phyloP scores from a whole-genome alignment of 805 yeast genomes.

The Yarrowia keelungensis region DNA sequence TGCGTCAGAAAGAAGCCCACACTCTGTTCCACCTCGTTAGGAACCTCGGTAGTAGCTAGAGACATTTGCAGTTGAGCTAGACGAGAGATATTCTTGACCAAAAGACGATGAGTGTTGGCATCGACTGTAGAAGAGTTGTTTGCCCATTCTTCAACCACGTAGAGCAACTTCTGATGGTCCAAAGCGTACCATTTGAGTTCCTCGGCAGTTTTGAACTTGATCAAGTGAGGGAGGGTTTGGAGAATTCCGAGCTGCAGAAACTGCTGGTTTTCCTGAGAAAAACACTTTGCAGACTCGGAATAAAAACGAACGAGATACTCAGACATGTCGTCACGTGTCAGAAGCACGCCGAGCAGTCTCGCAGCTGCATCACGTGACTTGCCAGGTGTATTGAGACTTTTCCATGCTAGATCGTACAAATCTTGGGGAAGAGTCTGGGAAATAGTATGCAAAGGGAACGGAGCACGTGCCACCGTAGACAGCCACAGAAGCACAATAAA shows the following conservation, averaged over 20 bases:
- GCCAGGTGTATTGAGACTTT: slow-evolving; percentile 56
- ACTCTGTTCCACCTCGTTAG: slow-evolving; percentile 21
- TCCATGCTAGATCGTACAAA: slow-evolving; percentile 52
- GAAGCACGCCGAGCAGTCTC: slow-evolving; percentile 59
- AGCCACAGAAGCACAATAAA: slow-evolving; percentile 73
- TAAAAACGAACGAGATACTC: slow-evolving; percentile 49
- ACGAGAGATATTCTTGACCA: slow-evolving; percentile 25
- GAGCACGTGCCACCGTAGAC: slow-evolving; percentile 70
- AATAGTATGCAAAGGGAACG: slow-evolving; percentile 65
- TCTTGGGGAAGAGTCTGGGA: slow-evolving; percentile 47
- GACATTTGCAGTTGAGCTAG: slow-evolving; percentile 16
- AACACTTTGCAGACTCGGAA: neutral
- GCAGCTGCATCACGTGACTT: slow-evolving; percentile 65
- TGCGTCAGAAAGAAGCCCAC: slow-evolving; percentile 21
- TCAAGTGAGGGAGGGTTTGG: slow-evolving; percentile 48
- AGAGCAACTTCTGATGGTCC: slow-evolving; percentile 26
- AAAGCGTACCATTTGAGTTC: slow-evolving; percentile 38
- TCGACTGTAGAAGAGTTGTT: neutral
- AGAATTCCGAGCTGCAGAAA: slow-evolving; percentile 48
- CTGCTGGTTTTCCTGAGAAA: neutral
- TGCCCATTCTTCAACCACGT: slow-evolving; percentile 26
- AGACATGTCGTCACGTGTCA: slow-evolving; percentile 58
- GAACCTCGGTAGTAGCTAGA: slow-evolving; percentile 2
- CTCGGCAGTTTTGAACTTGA: slow-evolving; percentile 13
- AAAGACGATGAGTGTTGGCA: slow-evolving; percentile 15